phyloP scores from a whole-genome alignment of 192 early-diverging fungal genomes.

The Thamnidium elegans region DNA sequence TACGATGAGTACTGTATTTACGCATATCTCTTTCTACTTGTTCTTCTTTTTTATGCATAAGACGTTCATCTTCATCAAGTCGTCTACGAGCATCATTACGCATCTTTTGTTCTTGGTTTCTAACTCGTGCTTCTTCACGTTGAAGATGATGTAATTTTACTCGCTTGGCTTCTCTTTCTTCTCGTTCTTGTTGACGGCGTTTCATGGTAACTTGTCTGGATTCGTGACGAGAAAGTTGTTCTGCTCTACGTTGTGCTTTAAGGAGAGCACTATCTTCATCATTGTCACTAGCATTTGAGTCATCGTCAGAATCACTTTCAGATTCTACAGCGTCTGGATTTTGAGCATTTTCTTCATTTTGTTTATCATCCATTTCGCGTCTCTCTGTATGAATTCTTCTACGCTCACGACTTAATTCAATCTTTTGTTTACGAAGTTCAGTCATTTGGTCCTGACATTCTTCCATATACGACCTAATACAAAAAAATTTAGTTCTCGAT shows the following conservation, averaged over 20 bases:
- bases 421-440: slow-evolving; percentile 71
- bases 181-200: slow-evolving; percentile 46
- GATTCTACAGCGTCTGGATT: background rate
- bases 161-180: slow-evolving; percentile 43
- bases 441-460: slow-evolving; percentile 65
- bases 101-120: slow-evolving; percentile 40
- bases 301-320: slow-evolving; percentile 8
- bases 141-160: slow-evolving; percentile 41
- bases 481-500: background rate
- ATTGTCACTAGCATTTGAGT: slow-evolving; percentile 23
- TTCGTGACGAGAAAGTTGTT: slow-evolving; percentile 31
- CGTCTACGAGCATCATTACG: slow-evolving; percentile 41
- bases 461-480: slow-evolving; percentile 69
- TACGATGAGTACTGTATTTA: slow-evolving; percentile 60
- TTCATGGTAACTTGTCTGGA: slow-evolving; percentile 47
- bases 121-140: slow-evolving; percentile 39
- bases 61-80: slow-evolving; percentile 53
- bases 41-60: slow-evolving; percentile 52
- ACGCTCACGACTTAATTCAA: slow-evolving; percentile 65
- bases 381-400: slow-evolving; percentile 51
- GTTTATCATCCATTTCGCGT: slow-evolving; percentile 34
- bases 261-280: slow-evolving; percentile 27
- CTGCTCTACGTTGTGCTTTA: slow-evolving; percentile 18
- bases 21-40: slow-evolving; percentile 72
- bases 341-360: background rate